These are phyloP conservation scores for Curvularia eragrostidis DNA, from an alignment of 2,329 filamentous ascomycete genomes.

Conservation along the genomic window DNA sequence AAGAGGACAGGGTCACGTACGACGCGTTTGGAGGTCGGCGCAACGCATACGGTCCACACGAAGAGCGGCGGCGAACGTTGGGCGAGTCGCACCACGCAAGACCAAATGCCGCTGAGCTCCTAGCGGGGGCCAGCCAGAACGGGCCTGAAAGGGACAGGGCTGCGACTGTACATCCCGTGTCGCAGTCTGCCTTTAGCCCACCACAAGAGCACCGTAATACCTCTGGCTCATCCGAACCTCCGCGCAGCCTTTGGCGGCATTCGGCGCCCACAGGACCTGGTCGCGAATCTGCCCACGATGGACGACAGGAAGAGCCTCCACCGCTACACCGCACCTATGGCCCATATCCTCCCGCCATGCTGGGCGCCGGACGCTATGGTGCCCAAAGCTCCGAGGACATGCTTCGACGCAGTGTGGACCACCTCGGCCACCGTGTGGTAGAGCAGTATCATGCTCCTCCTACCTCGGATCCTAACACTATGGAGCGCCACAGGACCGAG, in stretches of 20 bases:
- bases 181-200: constrained; percentile 48
- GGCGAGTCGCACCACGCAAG: constrained; percentile 46
- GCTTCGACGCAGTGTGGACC: constrained; percentile 44
- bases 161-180: constrained; percentile 50
- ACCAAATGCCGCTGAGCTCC: constrained; percentile 43
- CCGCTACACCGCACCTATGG: constrained; percentile 41
- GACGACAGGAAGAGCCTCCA: constrained; percentile 41
- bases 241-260: constrained; percentile 43
- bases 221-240: constrained; percentile 27
- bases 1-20: constrained; percentile 32
- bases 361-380: constrained; percentile 33
- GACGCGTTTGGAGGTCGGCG: constrained; percentile 37
- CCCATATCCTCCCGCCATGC: constrained; percentile 36
- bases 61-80: constrained; percentile 46
- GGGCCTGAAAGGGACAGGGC: constrained; percentile 42
- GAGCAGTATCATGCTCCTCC: constrained; percentile 50
- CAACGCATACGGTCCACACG: constrained; percentile 35
- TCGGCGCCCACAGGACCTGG: constrained; percentile 33
- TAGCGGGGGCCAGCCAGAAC: constrained; percentile 32
- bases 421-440: constrained; percentile 41
- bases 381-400: constrained; percentile 38
- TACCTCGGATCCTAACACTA: constrained; percentile 48
- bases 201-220: constrained; percentile 38
- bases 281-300: constrained; percentile 35
- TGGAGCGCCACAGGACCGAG: constrained; percentile 44